Evolutionary conservation across 805 yeast species (phyloP).

Genomic region (Lipomyces lipofer): DNA sequence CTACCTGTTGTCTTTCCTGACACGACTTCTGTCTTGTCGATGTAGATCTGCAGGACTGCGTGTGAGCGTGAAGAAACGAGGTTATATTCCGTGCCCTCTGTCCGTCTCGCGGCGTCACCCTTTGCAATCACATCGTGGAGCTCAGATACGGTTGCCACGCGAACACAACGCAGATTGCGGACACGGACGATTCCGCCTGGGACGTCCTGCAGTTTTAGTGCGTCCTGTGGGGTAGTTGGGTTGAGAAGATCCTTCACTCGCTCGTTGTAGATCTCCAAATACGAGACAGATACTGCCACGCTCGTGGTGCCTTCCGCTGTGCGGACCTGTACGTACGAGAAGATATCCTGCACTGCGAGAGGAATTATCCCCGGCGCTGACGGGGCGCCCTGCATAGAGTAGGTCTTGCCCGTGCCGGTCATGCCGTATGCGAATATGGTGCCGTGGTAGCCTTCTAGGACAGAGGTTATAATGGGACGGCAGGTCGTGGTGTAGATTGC

Average conservation of each 20-base stretch:
- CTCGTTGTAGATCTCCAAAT: constrained; percentile 86
- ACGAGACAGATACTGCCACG: constrained; percentile 70
- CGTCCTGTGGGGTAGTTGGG: constrained; percentile 46
- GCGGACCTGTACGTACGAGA: constrained; percentile 49
- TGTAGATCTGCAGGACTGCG: constrained; percentile 73
- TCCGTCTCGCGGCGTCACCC: constrained; percentile 76
- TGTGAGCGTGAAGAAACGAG: constrained; percentile 87
- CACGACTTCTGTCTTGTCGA: constrained; percentile 42
- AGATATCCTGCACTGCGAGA: constrained; percentile 62
- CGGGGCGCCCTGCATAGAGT: constrained; percentile 74
- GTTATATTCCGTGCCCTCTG: constrained; percentile 88
- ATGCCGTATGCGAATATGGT: constrained; percentile 92
- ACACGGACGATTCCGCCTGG: constrained; percentile 68
- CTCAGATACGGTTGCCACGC: constrained; percentile 58
- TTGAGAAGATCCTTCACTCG: constrained; percentile 73
- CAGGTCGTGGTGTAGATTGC: constrained; percentile 63
- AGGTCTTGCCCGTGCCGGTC: constrained; percentile 93
- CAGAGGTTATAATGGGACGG: constrained; percentile 53
- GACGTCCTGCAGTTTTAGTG: constrained; percentile 78
- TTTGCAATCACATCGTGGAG: constrained; percentile 57
- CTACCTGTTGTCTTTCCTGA: constrained; percentile 34
- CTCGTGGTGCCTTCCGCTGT: constrained; percentile 38
- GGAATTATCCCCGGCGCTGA: constrained; percentile 71
- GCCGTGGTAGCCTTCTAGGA: constrained; percentile 64
- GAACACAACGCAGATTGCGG: constrained; percentile 66